These are phyloP conservation scores for Podaxis rugospora DNA, from an alignment of 768 basidiomycete species.

Conservation along the genomic window DNA sequence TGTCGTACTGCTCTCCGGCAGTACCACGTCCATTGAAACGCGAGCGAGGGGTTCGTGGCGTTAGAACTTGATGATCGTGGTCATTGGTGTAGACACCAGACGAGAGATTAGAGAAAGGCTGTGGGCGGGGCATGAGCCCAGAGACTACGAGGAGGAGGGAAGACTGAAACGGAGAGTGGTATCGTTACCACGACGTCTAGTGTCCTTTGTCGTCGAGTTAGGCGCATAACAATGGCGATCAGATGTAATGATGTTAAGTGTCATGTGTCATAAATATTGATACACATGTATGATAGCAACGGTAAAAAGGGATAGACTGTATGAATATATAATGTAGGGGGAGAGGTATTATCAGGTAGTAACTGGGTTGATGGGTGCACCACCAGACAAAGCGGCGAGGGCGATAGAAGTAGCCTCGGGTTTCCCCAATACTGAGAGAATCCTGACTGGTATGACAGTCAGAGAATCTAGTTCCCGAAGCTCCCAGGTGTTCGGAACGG, in stretches of 20 bases:
- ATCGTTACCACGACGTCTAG: neutral
- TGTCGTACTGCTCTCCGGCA: constrained; percentile 45
- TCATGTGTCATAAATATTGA: neutral
- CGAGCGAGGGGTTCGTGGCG: constrained; percentile 62
- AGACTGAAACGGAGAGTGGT: neutral
- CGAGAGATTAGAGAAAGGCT: constrained; percentile 31
- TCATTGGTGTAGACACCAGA: constrained; percentile 27
- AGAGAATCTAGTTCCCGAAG: too few relatives aligned
- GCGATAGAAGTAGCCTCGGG: too few relatives aligned
- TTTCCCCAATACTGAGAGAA: too few relatives aligned
- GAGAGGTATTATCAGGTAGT: neutral
- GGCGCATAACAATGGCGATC: constrained; percentile 3
- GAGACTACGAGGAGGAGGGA: neutral
- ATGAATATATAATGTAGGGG: neutral
- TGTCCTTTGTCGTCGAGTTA: neutral
- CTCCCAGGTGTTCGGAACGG: too few relatives aligned
- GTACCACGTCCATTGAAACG: constrained; percentile 52
- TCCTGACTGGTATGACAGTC: too few relatives aligned
- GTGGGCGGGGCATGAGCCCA: constrained; percentile 33
- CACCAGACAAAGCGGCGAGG: neutral
- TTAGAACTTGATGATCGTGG: constrained; percentile 33
- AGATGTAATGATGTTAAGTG: neutral
- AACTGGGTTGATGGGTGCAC: neutral
- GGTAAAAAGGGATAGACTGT: neutral
- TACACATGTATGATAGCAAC: neutral